Evolutionary conservation across 805 yeast genomes (phyloP).

Genomic region (Komagataella populi): DNA sequence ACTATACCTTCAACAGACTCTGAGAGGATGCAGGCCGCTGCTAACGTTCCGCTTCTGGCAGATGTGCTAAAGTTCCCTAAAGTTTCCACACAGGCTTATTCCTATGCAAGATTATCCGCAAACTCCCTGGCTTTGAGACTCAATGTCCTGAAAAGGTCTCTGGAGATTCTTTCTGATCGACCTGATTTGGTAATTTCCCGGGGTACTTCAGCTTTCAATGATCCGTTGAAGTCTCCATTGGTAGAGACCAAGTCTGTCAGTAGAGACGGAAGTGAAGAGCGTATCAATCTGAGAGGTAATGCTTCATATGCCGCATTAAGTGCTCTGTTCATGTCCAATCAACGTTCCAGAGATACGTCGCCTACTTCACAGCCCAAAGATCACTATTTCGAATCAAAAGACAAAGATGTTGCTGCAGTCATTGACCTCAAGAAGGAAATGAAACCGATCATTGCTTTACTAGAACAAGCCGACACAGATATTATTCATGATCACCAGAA

Average conservation of each 20-base stretch:
- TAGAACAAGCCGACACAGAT: neutral
- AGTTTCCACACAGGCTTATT: slow-evolving; percentile 74
- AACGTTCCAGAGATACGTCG: slow-evolving; percentile 8
- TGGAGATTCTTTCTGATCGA: slow-evolving; percentile 57
- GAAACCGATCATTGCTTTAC: neutral
- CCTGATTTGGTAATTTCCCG: slow-evolving; percentile 31
- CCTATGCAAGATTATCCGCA: slow-evolving; percentile 73
- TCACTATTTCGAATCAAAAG: neutral
- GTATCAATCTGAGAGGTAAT: slow-evolving; percentile 17
- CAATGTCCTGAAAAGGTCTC: slow-evolving; percentile 60
- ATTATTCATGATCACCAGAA: neutral
- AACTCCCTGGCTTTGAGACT: slow-evolving; percentile 66
- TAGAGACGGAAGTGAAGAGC: slow-evolving; percentile 3
- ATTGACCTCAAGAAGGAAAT: neutral
- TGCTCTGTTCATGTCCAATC: slow-evolving; percentile 19
- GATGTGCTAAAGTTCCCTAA: slow-evolving; percentile 55
- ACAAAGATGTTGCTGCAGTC: neutral
- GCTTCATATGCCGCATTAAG: slow-evolving; percentile 26
- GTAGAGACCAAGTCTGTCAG: neutral
- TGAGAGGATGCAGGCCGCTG: neutral
- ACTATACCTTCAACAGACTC: neutral
- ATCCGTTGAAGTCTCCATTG: neutral
- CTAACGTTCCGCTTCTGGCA: slow-evolving; percentile 5
- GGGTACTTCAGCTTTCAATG: slow-evolving; percentile 2
- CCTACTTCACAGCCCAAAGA: neutral